These are phyloP conservation scores for Fraxinus americana DNA, from an alignment of 257 asterid species.

Conservation along the genomic window DNA sequence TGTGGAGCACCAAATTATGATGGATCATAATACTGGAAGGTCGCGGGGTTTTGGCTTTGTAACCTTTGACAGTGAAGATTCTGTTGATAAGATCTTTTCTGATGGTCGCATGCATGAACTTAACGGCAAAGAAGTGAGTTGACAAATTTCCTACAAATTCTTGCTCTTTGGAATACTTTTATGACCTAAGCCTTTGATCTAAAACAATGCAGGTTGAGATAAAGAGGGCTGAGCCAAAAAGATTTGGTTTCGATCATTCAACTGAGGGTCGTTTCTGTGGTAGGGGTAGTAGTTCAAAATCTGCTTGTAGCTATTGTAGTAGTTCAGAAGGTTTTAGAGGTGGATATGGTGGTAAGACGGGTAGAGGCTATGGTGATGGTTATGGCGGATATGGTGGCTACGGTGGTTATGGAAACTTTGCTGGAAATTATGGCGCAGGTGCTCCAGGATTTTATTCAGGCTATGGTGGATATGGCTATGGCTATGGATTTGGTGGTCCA, in stretches of 20 bases:
- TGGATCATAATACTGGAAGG: slow-evolving; percentile 89
- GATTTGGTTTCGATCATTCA: slow-evolving; percentile 63
- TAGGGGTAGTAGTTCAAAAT: slow-evolving; percentile 62
- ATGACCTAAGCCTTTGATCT: slow-evolving; percentile 17
- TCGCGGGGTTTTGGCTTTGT: slow-evolving; percentile 96
- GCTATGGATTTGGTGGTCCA: slow-evolving; percentile 88
- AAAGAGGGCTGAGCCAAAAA: slow-evolving; percentile 94
- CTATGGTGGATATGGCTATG: slow-evolving; percentile 91
- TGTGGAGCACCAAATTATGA: slow-evolving; percentile 91
- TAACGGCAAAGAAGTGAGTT: slow-evolving; percentile 90
- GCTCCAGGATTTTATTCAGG: slow-evolving; percentile 72
- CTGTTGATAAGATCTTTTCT: slow-evolving; percentile 78
- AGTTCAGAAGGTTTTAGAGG: slow-evolving; percentile 61
- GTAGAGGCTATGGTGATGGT: slow-evolving; percentile 71
- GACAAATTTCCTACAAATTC: not conserved
- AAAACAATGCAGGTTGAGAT: slow-evolving; percentile 70
- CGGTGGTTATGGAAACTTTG: slow-evolving; percentile 66
- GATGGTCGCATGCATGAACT: slow-evolving; percentile 95
- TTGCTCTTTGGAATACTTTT: slow-evolving; percentile 16
- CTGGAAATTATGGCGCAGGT: slow-evolving; percentile 70
- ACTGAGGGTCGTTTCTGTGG: slow-evolving; percentile 55
- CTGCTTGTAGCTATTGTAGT: slow-evolving; percentile 59
- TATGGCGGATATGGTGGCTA: slow-evolving; percentile 63
- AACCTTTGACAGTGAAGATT: slow-evolving; percentile 85
- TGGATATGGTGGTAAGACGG: slow-evolving; percentile 80